These are phyloP conservation scores for Ophiocordyceps robertsii DNA, from an alignment of 2,329 filamentous ascomycete species.

Conservation along the genomic window DNA sequence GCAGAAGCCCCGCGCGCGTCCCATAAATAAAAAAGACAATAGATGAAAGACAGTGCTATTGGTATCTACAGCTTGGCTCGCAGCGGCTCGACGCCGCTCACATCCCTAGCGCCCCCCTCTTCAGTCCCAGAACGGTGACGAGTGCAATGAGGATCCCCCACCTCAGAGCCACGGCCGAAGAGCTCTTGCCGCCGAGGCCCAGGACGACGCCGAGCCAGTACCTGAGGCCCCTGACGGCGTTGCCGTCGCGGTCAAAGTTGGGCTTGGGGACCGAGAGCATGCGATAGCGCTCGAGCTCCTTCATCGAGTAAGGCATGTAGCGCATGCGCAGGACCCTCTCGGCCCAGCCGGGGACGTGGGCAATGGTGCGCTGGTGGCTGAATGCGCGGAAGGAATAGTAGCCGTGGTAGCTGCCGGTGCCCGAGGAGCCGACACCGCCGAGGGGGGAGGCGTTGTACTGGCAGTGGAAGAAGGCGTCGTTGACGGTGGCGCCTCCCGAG, in stretches of 20 bases:
- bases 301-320: slow-evolving; percentile 47
- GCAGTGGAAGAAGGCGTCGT: slow-evolving; percentile 32
- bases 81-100: slow-evolving; percentile 7
- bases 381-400: slow-evolving; percentile 31
- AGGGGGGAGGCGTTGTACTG: slow-evolving; percentile 28
- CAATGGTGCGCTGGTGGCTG: slow-evolving; percentile 24
- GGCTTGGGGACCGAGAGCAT: slow-evolving; percentile 31
- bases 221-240: slow-evolving; percentile 31
- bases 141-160: slow-evolving; percentile 32
- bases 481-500: slow-evolving; percentile 37
- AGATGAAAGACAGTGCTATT: background rate
- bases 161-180: slow-evolving; percentile 35
- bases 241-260: slow-evolving; percentile 49
- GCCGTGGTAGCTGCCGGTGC: slow-evolving; percentile 34
- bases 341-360: slow-evolving; percentile 22
- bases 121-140: slow-evolving; percentile 20
- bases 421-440: slow-evolving; percentile 35
- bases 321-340: slow-evolving; percentile 48
- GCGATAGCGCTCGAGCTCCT: slow-evolving; percentile 29
- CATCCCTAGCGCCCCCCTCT: slow-evolving; percentile 19
- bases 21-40: too few relatives aligned
- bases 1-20: too few relatives aligned
- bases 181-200: slow-evolving; percentile 34
- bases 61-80: background rate
- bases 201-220: slow-evolving; percentile 42